These are phyloP conservation scores for Ogataea pignaliae DNA, from an alignment of 805 yeast genomes.

Conservation along the genomic window DNA sequence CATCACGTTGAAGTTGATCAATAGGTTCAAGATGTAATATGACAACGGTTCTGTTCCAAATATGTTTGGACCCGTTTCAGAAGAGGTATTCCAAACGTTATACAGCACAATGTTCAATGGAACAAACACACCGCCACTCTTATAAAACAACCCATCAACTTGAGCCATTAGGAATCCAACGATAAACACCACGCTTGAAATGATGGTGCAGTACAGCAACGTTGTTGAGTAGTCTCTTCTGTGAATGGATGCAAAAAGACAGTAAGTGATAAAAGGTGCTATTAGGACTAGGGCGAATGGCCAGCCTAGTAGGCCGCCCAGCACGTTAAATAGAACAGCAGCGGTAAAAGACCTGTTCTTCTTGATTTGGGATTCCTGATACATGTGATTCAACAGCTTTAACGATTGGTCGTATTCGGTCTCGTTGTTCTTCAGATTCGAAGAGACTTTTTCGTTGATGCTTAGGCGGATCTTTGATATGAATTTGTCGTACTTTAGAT, in stretches of 20 bases:
- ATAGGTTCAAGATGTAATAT: conserved; percentile 65
- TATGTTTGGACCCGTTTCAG: conserved; percentile 79
- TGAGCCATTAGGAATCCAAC: conserved; percentile 19
- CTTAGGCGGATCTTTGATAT: conserved; percentile 10
- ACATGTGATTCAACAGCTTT: conserved; percentile 13
- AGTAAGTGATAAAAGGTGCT: conserved; percentile 50
- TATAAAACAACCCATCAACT: conserved; percentile 60
- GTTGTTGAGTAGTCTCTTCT: conserved; percentile 4
- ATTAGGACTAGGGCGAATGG: conserved; percentile 73
- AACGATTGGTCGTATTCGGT: conserved; percentile 14
- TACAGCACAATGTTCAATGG: conserved; percentile 80
- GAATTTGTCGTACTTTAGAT: conserved; percentile 25
- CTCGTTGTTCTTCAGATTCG: conserved; percentile 9
- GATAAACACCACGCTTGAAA: conserved; percentile 11
- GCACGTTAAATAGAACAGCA: conserved; percentile 40
- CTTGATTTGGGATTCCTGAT: conserved; percentile 11
- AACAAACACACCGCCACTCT: conserved; percentile 52
- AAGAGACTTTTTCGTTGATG: conserved; percentile 13
- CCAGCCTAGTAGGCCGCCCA: conserved; percentile 89
- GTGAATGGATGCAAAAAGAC: conserved; percentile 8
- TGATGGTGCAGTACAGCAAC: conserved; percentile 14
- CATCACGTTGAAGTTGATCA: conserved; percentile 68
- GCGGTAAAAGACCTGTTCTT: conserved; percentile 22
- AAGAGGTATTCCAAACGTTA: conserved; percentile 68
- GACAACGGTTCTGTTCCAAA: conserved; percentile 81